These are phyloP conservation scores for Ambrosiella xylebori DNA, from an alignment of 2,329 filamentous ascomycete species.

Conservation along the genomic window DNA sequence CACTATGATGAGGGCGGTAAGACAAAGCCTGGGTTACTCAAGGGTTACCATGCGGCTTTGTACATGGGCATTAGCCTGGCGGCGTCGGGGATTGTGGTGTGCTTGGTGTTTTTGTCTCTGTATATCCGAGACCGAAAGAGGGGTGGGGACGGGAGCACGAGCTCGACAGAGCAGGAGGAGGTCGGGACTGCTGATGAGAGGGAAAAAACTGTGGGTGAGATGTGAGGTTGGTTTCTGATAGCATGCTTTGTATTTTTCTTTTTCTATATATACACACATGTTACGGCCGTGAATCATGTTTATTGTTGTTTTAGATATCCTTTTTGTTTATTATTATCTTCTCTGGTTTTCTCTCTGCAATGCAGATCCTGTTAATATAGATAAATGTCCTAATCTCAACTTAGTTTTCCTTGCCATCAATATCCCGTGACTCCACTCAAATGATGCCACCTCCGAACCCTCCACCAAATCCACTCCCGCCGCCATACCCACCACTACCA, in stretches of 20 bases:
- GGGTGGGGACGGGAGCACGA: not conserved
- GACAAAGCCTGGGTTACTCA: constrained; percentile 17
- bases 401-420: not conserved
- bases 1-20: constrained; percentile 17
- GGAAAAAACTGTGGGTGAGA: constrained; percentile 4
- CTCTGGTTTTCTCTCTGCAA: not conserved
- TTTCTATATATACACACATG: not conserved
- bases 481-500: constrained; percentile 18
- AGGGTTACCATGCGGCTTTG: constrained; percentile 23
- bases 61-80: constrained; percentile 27
- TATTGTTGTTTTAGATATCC: not conserved
- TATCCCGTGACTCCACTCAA: not conserved
- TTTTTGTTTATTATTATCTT: not conserved
- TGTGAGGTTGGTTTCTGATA: not conserved
- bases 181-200: constrained; percentile 2
- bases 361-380: not conserved
- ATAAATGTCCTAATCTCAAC: not conserved
- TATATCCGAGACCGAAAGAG: constrained; percentile 5
- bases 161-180: not conserved
- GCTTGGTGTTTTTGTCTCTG: constrained; percentile 10
- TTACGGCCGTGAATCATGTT: not conserved
- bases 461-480: constrained; percentile 18
- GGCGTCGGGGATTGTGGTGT: constrained; percentile 20
- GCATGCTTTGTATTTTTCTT: not conserved
- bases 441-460: constrained; percentile 18